phyloP scores from a whole-genome alignment of 495 filamentous ascomycete species.

The Poronia punctata region DNA sequence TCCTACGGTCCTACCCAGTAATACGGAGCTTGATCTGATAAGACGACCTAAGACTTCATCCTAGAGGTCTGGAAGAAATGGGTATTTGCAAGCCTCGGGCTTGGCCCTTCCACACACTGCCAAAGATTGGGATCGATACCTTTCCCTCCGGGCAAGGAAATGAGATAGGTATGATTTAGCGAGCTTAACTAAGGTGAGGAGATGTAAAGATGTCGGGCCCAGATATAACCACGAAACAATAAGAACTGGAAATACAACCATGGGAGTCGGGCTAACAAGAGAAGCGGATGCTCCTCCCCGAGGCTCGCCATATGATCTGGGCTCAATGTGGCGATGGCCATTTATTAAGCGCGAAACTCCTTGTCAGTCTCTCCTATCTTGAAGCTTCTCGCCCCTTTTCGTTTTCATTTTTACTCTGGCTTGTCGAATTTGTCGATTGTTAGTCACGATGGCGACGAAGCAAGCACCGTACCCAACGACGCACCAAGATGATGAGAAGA shows the following conservation, averaged over 20 bases:
- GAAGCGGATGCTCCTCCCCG: too few relatives aligned
- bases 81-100: conserved; percentile 4
- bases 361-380: too few relatives aligned
- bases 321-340: too few relatives aligned
- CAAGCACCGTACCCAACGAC: conserved; percentile 1
- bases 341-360: too few relatives aligned
- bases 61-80: conserved; percentile 12
- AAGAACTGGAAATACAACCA: too few relatives aligned
- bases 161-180: neutral
- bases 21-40: neutral
- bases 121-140: neutral
- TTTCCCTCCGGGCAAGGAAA: neutral
- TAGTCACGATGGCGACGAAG: conserved; percentile 13
- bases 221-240: too few relatives aligned
- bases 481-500: conserved; percentile 32
- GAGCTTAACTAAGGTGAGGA: neutral
- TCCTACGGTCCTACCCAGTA: conserved; percentile 1
- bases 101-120: neutral
- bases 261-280: too few relatives aligned
- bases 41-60: conserved; percentile 1
- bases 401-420: neutral
- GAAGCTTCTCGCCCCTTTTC: too few relatives aligned
- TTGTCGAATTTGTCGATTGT: neutral
- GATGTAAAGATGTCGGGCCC: too few relatives aligned
- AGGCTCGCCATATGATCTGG: too few relatives aligned